Percentiles rank a stretch among this genome's conserved stretches.
Evolutionary conservation across 495 filamentous ascomycete species (phyloP).

Genomic region (Aspergillus sclerotiicarbonarius): DNA sequence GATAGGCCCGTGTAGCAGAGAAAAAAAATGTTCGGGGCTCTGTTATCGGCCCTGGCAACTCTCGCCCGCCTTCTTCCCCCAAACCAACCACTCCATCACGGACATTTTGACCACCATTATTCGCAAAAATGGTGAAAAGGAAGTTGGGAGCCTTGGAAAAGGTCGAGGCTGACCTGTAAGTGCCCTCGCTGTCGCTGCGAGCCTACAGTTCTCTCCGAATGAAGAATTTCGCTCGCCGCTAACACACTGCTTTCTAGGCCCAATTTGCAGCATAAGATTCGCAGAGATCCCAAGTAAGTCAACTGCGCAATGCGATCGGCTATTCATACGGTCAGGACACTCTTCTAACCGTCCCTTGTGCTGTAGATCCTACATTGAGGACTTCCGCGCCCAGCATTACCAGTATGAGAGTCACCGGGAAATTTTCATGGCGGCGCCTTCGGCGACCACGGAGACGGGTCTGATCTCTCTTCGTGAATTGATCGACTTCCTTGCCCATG

Average conservation of each 20-base stretch:
- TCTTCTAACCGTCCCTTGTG: conserved; percentile 8
- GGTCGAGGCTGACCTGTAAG: conserved; percentile 83
- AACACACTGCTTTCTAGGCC: conserved; percentile 48
- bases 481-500: conserved; percentile 87
- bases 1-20: conserved; percentile 34
- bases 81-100: conserved; percentile 7
- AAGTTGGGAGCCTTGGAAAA: conserved; percentile 91
- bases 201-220: conserved; percentile 18
- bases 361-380: conserved; percentile 72
- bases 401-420: conserved; percentile 90
- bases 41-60: conserved; percentile 15
- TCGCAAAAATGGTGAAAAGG: conserved; percentile 68
- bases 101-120: conserved; percentile 2
- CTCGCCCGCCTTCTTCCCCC: conserved; percentile 22
- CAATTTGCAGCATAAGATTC: conserved; percentile 85
- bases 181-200: conserved; percentile 15
- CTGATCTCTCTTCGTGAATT: conserved; percentile 79
- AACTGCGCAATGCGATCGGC: not conserved
- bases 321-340: conserved; percentile 4
- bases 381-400: conserved; percentile 84
- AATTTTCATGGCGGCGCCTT: conserved; percentile 81
- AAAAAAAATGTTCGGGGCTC: conserved; percentile 43
- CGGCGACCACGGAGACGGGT: conserved; percentile 70
- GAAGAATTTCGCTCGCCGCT: conserved; percentile 25
- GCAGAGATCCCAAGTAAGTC: conserved; percentile 72